A percentile compares a stretch with the other conserved stretches of the same genome.
phyloP scores from a whole-genome alignment of 306 rosid genomes.

The Elaeagnus macrophylla region DNA sequence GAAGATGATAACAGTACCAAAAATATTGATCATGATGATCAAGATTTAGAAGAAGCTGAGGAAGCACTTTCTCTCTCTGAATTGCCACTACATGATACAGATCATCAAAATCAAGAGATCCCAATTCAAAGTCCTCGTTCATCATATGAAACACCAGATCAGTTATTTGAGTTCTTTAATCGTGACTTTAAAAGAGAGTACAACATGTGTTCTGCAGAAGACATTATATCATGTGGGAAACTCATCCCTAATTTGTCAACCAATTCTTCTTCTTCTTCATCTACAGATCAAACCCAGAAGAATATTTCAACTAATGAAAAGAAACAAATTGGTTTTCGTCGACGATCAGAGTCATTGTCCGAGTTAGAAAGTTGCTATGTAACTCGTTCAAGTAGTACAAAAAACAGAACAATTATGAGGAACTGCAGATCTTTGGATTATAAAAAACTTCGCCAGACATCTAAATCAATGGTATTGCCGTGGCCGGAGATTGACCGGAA shows the following conservation, averaged over 20 bases:
- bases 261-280: not conserved
- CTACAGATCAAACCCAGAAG: not conserved
- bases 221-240: slow-evolving; percentile 54
- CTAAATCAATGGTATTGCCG: slow-evolving; percentile 14
- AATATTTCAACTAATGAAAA: not conserved
- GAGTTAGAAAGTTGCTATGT: slow-evolving; percentile 20
- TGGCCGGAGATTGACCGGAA: slow-evolving; percentile 32
- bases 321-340: slow-evolving; percentile 14
- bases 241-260: slow-evolving; percentile 34
- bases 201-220: slow-evolving; percentile 49
- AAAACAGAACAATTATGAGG: slow-evolving; percentile 28
- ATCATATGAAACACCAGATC: slow-evolving; percentile 21
- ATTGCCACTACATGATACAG: slow-evolving; percentile 27
- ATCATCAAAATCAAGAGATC: slow-evolving; percentile 14
- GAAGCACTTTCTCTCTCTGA: slow-evolving; percentile 59
- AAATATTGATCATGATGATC: not conserved
- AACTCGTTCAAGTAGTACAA: slow-evolving; percentile 37
- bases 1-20: not conserved
- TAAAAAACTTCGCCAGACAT: slow-evolving; percentile 23
- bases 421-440: slow-evolving; percentile 51
- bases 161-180: slow-evolving; percentile 43
- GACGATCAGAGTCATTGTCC: slow-evolving; percentile 45
- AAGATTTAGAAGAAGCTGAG: slow-evolving; percentile 9
- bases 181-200: slow-evolving; percentile 30
- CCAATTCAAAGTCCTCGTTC: slow-evolving; percentile 15